Evolutionary conservation across 1,284 basidiomycete genomes (phyloP).

Genomic region (Heterobasidion irregulare): DNA sequence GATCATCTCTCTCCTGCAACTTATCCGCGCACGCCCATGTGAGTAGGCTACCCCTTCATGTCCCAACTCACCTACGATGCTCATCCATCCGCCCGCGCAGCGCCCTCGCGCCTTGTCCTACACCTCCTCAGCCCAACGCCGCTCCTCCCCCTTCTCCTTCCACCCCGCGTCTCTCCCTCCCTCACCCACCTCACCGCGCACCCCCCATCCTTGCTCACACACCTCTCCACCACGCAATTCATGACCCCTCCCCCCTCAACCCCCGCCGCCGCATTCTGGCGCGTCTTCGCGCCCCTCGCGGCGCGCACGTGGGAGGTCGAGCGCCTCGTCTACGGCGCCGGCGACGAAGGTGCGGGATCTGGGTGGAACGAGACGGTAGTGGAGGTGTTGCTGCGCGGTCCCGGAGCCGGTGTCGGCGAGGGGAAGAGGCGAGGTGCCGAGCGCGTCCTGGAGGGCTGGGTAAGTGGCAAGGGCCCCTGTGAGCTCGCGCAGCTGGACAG

Average conservation of each 20-base stretch:
- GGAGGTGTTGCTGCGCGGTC: conserved; percentile 48
- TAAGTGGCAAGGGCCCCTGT: conserved; percentile 25
- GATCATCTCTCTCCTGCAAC: conserved; percentile 34
- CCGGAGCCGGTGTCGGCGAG: conserved; percentile 16
- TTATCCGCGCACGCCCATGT: conserved; percentile 40
- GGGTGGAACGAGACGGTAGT: conserved; percentile 41
- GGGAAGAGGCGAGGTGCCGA: conserved; percentile 46
- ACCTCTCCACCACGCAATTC: conserved; percentile 61
- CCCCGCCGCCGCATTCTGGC: conserved; percentile 64
- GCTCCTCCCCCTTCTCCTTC: conserved; percentile 45
- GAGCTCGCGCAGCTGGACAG: conserved; percentile 38
- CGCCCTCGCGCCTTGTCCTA: conserved; percentile 56
- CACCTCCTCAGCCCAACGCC: conserved; percentile 47
- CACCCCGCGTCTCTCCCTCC: conserved; percentile 58
- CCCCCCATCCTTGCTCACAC: conserved; percentile 51
- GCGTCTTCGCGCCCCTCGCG: conserved; percentile 58
- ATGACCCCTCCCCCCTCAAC: conserved; percentile 58
- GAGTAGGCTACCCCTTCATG: conserved; percentile 14
- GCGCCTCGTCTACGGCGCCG: conserved; percentile 46
- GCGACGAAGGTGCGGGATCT: conserved; percentile 37
- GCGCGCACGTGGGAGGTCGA: conserved; percentile 51
- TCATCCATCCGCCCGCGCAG: conserved; percentile 23
- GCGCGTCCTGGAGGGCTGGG: conserved; percentile 61
- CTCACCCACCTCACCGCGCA: conserved; percentile 61
- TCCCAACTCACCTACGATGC: conserved; percentile 5